Conservation (phyloP, 2,329 filamentous ascomycete species). For the Penicillium decumbens region DNA sequence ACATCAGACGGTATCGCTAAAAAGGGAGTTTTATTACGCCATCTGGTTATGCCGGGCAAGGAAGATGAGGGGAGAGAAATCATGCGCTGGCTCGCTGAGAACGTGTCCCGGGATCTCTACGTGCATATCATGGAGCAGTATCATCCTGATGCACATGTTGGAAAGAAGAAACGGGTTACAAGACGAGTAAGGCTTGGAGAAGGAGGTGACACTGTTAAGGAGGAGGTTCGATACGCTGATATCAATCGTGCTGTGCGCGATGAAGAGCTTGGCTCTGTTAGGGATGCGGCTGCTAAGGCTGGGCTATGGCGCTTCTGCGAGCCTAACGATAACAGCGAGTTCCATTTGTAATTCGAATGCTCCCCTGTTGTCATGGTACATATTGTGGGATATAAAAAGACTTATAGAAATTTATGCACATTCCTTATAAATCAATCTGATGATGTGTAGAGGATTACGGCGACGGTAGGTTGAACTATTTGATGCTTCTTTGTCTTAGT, state of each 20-base stretch:
- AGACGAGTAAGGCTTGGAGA: slow-evolving; percentile 24
- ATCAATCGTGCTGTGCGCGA: slow-evolving; percentile 68
- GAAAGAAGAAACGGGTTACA: slow-evolving; percentile 55
- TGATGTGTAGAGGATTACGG: too few relatives aligned
- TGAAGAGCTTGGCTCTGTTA: slow-evolving; percentile 62
- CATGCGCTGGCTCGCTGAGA: slow-evolving; percentile 68
- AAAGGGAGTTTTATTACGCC: slow-evolving; percentile 68
- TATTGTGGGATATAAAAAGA: neutral
- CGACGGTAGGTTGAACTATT: too few relatives aligned
- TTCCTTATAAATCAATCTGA: too few relatives aligned
- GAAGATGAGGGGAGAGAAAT: slow-evolving; percentile 69
- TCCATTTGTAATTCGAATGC: slow-evolving; percentile 40
- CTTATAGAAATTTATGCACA: too few relatives aligned
- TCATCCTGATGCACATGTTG: slow-evolving; percentile 73
- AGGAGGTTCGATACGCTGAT: slow-evolving; percentile 63
- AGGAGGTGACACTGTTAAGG: slow-evolving; percentile 23
- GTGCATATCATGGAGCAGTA: slow-evolving; percentile 91
- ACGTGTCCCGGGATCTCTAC: slow-evolving; percentile 70
- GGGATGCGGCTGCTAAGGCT: slow-evolving; percentile 62
- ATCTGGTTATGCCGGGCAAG: slow-evolving; percentile 79
- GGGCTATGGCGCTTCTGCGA: slow-evolving; percentile 79
- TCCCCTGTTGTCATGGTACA: neutral
- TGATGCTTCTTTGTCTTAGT: too few relatives aligned
- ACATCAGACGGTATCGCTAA: slow-evolving; percentile 76
- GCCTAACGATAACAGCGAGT: slow-evolving; percentile 53